Percentiles rank a stretch among this genome's conserved stretches.
Conservation (phyloP, 768 basidiomycete genomes). For the Leucogyrophana mollusca region DNA sequence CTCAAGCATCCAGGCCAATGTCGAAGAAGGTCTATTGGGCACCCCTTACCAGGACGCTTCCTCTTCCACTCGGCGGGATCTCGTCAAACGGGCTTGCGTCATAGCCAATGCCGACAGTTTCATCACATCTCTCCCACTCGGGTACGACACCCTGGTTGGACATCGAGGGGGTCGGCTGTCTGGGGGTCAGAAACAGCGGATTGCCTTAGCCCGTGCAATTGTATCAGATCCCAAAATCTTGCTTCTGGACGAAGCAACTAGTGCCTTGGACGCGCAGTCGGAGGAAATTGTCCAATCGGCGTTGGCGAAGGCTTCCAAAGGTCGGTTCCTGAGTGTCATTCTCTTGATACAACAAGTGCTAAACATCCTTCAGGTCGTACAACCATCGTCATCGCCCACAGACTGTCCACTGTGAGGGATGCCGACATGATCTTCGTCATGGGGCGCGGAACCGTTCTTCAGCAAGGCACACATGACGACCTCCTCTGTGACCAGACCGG, state of each 20-base stretch:
- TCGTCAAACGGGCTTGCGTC: constrained; percentile 46
- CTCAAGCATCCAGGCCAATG: constrained; percentile 44
- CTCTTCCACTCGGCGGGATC: constrained; percentile 40
- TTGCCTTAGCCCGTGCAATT: constrained; percentile 52
- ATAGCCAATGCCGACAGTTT: constrained; percentile 54
- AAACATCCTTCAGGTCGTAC: constrained; percentile 24
- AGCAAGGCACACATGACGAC: constrained; percentile 41
- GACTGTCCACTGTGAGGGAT: constrained; percentile 44
- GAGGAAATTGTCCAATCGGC: constrained; percentile 55
- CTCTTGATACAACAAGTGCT: neutral
- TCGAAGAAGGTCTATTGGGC: constrained; percentile 48
- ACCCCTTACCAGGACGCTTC: constrained; percentile 38
- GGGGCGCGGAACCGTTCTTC: constrained; percentile 42
- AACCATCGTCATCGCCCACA: constrained; percentile 31
- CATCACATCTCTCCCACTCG: constrained; percentile 44
- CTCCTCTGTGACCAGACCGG: constrained; percentile 35
- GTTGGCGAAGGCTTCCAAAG: constrained; percentile 46
- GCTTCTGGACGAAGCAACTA: constrained; percentile 49
- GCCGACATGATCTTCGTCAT: constrained; percentile 44
- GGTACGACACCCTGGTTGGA: constrained; percentile 51
- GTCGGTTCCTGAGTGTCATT: too few species aligned
- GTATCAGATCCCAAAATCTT: constrained; percentile 49
- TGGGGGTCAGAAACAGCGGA: constrained; percentile 52
- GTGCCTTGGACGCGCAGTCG: constrained; percentile 48
- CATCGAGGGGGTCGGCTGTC: constrained; percentile 48